Base-by-base conservation (phyloP, 352 stramenopile genomes). In the Blastocystis sp. region DNA sequence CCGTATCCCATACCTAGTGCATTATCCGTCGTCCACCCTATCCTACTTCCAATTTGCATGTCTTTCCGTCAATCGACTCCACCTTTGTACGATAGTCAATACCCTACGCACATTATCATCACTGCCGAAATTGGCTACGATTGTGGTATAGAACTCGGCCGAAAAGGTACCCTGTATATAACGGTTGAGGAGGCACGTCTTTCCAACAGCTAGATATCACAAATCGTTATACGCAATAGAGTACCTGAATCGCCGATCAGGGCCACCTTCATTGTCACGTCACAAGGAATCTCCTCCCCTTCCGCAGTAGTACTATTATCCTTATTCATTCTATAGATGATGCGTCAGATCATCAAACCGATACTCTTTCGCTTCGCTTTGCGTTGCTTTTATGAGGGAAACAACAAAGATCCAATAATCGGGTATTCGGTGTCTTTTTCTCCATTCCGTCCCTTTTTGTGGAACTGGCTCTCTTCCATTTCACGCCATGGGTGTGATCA, bases 41-140 rank as follows among this genome's bases (percentile, higher is more conserved):
- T 41, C 23, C 17, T 53, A 84, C 74, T 45, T 84, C 74, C 48
- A 84, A 45, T 69, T 45, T 62, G 34, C 74, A 84, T 7, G 66
- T 21, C 56, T 67, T 84, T n/a, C 66, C 52, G 41, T 84, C 74
- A 45, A 84, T 84, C 38, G 53, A 69, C 61, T 84, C 74, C n/a
- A 84, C 56, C 53, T 84, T 84, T 48, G 52, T 84, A 62, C 74
- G 74, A 67, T 84, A 84, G 21, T 84, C 74, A 52, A 84, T 84
- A 7, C 74, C 74, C 74, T 84, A 84, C 43, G 61, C 9, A 38
- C 2, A n/a, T 48, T 52, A 21, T 52, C 45, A 45, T 21, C 40
- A 7, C 23, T 41, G 11, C n/a, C 34, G 10, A 43, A 17, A 74
- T 21, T 23, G 2, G 10, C 14, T 67, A 84, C 74, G 48, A 84